Evolutionary conservation across 495 filamentous ascomycete species (phyloP).

Genomic region (Aspergillus coremiiformis): DNA sequence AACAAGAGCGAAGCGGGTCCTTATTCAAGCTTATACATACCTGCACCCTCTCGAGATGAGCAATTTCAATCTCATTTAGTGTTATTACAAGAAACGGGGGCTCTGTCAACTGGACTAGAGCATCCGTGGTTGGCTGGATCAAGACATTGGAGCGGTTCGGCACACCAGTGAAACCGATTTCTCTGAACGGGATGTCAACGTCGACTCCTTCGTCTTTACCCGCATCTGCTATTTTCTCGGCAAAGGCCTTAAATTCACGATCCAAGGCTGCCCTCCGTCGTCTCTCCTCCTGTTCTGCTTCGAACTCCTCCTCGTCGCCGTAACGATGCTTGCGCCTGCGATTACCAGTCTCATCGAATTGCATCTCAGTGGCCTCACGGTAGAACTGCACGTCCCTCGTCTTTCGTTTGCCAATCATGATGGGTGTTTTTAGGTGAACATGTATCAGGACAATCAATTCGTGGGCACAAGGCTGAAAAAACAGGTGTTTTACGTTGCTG

Average conservation of each 20-base stretch:
- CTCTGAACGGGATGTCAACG: slow-evolving; percentile 93
- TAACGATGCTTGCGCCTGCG: slow-evolving; percentile 97
- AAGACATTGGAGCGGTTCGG: slow-evolving; percentile 91
- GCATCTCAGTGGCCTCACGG: slow-evolving; percentile 94
- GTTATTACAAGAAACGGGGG: slow-evolving; percentile 94
- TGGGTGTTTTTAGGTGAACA: slow-evolving; percentile 93
- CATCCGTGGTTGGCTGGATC: slow-evolving; percentile 94
- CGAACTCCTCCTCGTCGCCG: slow-evolving; percentile 98
- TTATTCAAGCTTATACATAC: slow-evolving; percentile 22
- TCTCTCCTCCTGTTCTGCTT: slow-evolving; percentile 95
- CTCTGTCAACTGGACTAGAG: slow-evolving; percentile 95
- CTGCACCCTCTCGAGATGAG: slow-evolving; percentile 93
- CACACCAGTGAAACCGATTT: slow-evolving; percentile 94
- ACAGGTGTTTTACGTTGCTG: slow-evolving; percentile 96
- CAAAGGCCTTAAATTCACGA: slow-evolving; percentile 89
- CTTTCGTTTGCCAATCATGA: slow-evolving; percentile 98
- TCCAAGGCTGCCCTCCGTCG: slow-evolving; percentile 84
- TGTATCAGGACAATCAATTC: slow-evolving; percentile 98
- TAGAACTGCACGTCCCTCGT: slow-evolving; percentile 99
- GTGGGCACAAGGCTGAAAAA: slow-evolving; percentile 95
- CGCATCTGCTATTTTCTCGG: slow-evolving; percentile 94
- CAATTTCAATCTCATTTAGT: slow-evolving; percentile 90
- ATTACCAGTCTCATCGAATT: slow-evolving; percentile 98
- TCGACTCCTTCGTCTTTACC: slow-evolving; percentile 75
- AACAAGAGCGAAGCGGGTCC: background rate